Evolutionary conservation across 208 protist genomes (phyloP).

Genomic region (Sergeia podlipaevii): DNA sequence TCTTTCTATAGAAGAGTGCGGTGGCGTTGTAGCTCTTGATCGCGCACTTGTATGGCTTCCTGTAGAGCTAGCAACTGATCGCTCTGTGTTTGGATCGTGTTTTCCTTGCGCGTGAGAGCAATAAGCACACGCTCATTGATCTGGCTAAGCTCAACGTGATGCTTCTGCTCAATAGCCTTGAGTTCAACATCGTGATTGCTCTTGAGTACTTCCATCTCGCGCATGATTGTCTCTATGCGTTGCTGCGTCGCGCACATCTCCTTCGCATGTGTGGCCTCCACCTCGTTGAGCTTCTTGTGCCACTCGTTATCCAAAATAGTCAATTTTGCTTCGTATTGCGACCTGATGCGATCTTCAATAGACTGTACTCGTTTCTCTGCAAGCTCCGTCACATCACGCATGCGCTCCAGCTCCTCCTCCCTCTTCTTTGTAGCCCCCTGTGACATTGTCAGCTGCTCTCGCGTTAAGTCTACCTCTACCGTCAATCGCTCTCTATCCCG

Average conservation of each 20-base stretch:
- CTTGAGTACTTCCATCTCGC: conserved; percentile 31
- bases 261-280: conserved; percentile 55
- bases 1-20: conserved; percentile 29
- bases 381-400: conserved; percentile 34
- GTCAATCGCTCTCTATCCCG: conserved; percentile 71
- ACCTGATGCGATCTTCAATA: conserved; percentile 45
- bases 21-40: conserved; percentile 71
- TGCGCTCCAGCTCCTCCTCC: conserved; percentile 37
- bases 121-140: conserved; percentile 85
- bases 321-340: conserved; percentile 47
- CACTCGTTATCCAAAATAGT: conserved; percentile 62
- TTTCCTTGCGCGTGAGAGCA: conserved; percentile 76
- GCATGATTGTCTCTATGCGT: conserved; percentile 23
- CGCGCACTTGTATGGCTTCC: conserved; percentile 65
- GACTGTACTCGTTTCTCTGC: conserved; percentile 47
- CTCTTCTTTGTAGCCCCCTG: conserved; percentile 30
- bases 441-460: conserved; percentile 47
- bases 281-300: conserved; percentile 56
- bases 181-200: conserved; percentile 42
- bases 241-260: conserved; percentile 49
- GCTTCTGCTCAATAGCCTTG: conserved; percentile 65
- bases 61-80: conserved; percentile 70
- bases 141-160: conserved; percentile 65
- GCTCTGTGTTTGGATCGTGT: conserved; percentile 47
- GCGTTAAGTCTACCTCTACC: conserved; percentile 63